Base-by-base conservation (phyloP, 2,329 filamentous ascomycete genomes). In the Fusarium lateritium region DNA sequence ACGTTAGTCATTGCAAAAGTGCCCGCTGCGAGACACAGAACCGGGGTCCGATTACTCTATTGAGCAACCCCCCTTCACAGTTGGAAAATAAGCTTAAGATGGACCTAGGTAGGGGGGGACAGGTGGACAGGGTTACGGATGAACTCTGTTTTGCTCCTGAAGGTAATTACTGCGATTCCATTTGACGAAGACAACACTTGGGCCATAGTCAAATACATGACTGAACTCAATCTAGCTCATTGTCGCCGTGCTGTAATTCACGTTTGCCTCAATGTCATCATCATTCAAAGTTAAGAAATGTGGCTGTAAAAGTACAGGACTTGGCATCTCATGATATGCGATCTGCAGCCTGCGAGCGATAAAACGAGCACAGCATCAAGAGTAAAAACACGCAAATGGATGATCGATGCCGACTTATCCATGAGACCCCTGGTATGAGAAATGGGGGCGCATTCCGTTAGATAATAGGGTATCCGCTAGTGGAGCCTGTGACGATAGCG, bases 41-140 rank as follows among this genome's bases (percentile, higher is more conserved):
- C 36, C 46, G 47, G 59, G 36, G 60, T 49, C 19, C 33, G 43
- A 11, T 62, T 63, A 53, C 60, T 59, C 22, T 22, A 42, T 65
- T 58, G 31, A 65, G 62, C 42, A 65, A 51, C 45, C 45, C 39
- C 24, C 63, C 60, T 52, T 47, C 44, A 55, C 17, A 67, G 56
- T 58, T 62, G 59, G 46, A 71, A 74, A 73, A 67, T 74, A 74
- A 74, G 72, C 72, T 74, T 74, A 74, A 74, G 72, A 73, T 64
- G 62, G 60, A 52, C 51, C 50, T 52, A 43, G 31, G 40, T 54
- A 65, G 60, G 70, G 68, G 66, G 28, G 28, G 10, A 31, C 28
- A 31, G 28, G 28, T 31, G 28, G 64, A 55, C 63, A 73, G 64
- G 70, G 69, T 58, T 70, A 31, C 34, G 21, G 28, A 46, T 56